Base-by-base conservation (phyloP, 2,329 filamentous ascomycete species). In the Fusarium pininemorale region DNA sequence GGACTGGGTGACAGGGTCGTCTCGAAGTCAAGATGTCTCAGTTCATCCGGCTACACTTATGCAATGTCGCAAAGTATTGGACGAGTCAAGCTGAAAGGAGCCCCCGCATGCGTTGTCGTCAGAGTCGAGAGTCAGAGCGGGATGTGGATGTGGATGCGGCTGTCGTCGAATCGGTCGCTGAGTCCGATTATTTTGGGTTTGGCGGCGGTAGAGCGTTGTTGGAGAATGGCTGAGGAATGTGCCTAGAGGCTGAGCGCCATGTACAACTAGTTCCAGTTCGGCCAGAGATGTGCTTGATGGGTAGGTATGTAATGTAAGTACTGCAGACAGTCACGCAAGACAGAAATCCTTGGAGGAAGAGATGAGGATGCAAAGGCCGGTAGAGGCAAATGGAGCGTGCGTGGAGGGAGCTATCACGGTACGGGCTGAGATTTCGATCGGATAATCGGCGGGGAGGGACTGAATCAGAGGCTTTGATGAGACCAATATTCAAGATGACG, bases 21-120 rank as follows among this genome's bases (percentile, higher is more conserved):
- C 42, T 71, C 73, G 74, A 75, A 70, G 75, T 78, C 75, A 77
- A 69, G 59, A 69, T 78, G 74, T 77, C 70, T 79, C 67, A 72
- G 70, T 61, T 38, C 60, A 54, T 66, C 42, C 69, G 65, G 63
- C 60, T 70, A 74, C 65, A 51, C 48, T 35, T 66, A 66, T 76
- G 75, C 75, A 65, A 59, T 70, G 44, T 70, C 44, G 72, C 75
- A 72, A 69, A 62, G 55, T 61, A 61, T 72, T 66, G 65, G 48
- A 41, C 63, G 65, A 66, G 63, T 72, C 64, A 73, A 63, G 48
- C 51, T 58, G 55, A 62, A 65, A 66, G 65, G 28, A 56, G 42
- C 57, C 54, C 72, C 74, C 66, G 77, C 72, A 67, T 72, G 69
- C 73, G 74, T 75, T 70, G 59, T 50, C 50, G 73, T 64, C 41